A percentile compares a stretch with the other conserved stretches of the same genome.
Conservation (phyloP, 2,329 filamentous ascomycete species). For the Pseudocercospora eumusae region DNA sequence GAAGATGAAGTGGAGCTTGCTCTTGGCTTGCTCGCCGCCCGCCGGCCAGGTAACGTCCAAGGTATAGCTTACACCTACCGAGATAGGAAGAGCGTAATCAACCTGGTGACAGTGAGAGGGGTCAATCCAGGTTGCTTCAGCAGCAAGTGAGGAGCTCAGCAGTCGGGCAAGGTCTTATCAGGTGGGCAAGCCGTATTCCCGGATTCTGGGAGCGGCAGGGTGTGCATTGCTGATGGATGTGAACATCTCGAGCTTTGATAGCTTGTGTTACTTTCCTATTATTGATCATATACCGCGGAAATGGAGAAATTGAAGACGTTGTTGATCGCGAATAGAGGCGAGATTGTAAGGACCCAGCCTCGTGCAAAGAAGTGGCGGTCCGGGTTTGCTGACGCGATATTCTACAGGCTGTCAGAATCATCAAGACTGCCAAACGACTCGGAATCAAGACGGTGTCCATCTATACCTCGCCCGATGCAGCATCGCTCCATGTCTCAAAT, state of each 20-base stretch:
- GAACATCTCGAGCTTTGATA: background rate
- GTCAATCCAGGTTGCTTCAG: background rate
- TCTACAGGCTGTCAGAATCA: conserved; percentile 47
- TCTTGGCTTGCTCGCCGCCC: conserved; percentile 2
- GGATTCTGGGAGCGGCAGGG: background rate
- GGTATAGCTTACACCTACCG: conserved; percentile 14
- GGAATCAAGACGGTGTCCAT: conserved; percentile 57
- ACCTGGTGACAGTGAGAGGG: background rate
- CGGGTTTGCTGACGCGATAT: background rate
- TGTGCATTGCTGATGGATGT: background rate
- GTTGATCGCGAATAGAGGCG: conserved; percentile 61
- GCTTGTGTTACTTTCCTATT: background rate
- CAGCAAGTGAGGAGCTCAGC: conserved; percentile 16
- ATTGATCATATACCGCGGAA: background rate
- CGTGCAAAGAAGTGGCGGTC: conserved; percentile 1
- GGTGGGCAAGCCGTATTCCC: conserved; percentile 6
- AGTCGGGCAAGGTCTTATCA: conserved; percentile 25
- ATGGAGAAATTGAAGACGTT: conserved; percentile 54
- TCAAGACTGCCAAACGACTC: conserved; percentile 54
- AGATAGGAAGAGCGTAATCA: conserved; percentile 8
- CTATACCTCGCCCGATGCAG: conserved; percentile 59
- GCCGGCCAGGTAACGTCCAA: conserved; percentile 6
- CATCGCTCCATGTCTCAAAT: conserved; percentile 55
- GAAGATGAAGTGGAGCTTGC: background rate
- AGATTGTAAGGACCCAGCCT: conserved; percentile 46